A percentile compares a stretch with the other conserved stretches of the same genome.
These are phyloP conservation scores for Mangifera indica DNA, from an alignment of 345 rosid genomes.

Conservation along the genomic window DNA sequence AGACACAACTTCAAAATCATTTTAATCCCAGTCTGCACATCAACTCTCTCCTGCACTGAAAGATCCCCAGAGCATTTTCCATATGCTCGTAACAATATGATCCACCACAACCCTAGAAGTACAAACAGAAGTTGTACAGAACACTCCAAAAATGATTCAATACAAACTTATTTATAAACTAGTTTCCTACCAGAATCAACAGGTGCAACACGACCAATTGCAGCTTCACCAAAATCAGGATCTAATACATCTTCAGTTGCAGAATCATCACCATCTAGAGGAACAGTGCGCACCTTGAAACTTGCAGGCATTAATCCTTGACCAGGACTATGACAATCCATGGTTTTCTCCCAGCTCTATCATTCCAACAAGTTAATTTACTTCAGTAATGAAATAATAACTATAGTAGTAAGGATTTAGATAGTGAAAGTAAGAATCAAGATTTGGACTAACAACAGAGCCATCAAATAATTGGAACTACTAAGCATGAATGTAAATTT, in stretches of 20 bases:
- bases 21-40: conserved; percentile 93
- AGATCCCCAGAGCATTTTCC: conserved; percentile 89
- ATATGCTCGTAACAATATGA: conserved; percentile 82
- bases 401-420: not conserved
- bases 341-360: conserved; percentile 98
- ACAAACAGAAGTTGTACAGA: conserved; percentile 14
- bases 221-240: conserved; percentile 96
- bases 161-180: not conserved
- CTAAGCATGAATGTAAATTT: not conserved
- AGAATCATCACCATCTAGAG: conserved; percentile 79
- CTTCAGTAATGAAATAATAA: not conserved
- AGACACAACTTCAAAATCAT: conserved; percentile 89
- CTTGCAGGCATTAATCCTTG: conserved; percentile 98
- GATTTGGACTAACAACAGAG: conserved; percentile 2
- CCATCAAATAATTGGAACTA: conserved; percentile 7
- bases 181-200: conserved; percentile 75
- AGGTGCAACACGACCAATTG: conserved; percentile 98
- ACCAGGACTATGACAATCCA: conserved; percentile 96
- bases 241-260: conserved; percentile 85
- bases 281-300: conserved; percentile 84
- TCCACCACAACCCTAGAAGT: conserved; percentile 86
- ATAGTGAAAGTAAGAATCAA: not conserved
- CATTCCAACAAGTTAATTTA: conserved; percentile 17
- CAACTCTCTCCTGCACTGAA: conserved; percentile 84
- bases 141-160: not conserved